A percentile compares a stretch with the other conserved stretches of the same genome.
These are phyloP conservation scores for Aspergillus awamori DNA, from an alignment of 2,329 filamentous ascomycete genomes.

Conservation along the genomic window DNA sequence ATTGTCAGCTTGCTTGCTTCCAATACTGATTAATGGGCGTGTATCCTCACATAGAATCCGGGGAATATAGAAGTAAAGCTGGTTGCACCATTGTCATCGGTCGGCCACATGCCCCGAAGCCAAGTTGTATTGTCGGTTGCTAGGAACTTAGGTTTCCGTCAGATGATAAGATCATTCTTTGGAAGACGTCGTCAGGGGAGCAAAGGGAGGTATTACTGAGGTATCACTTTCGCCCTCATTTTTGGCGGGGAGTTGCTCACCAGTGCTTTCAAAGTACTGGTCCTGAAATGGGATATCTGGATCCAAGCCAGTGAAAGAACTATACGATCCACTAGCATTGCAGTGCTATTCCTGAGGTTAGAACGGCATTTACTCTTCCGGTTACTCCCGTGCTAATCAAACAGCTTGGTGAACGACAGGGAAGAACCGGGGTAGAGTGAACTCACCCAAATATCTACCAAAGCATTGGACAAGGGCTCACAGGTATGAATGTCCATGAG, in stretches of 20 bases:
- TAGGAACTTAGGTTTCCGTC: background rate
- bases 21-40: too few relatives aligned
- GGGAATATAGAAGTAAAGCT: background rate
- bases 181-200: background rate
- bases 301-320: background rate
- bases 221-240: background rate
- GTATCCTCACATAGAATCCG: background rate
- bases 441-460: background rate
- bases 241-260: background rate
- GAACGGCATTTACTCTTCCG: too few relatives aligned
- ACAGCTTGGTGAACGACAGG: background rate
- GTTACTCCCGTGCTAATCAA: too few relatives aligned
- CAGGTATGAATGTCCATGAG: constrained; percentile 1
- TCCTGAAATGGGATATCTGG: background rate
- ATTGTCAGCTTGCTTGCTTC: background rate
- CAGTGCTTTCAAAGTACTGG: background rate
- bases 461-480: background rate
- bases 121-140: background rate
- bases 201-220: background rate
- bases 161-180: background rate
- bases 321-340: background rate
- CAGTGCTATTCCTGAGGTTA: background rate
- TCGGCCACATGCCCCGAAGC: background rate
- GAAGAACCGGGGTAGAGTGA: too few relatives aligned
- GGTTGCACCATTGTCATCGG: background rate